phyloP scores from a whole-genome alignment of 148 eudicot species.

The Pouteria glomerata region DNA sequence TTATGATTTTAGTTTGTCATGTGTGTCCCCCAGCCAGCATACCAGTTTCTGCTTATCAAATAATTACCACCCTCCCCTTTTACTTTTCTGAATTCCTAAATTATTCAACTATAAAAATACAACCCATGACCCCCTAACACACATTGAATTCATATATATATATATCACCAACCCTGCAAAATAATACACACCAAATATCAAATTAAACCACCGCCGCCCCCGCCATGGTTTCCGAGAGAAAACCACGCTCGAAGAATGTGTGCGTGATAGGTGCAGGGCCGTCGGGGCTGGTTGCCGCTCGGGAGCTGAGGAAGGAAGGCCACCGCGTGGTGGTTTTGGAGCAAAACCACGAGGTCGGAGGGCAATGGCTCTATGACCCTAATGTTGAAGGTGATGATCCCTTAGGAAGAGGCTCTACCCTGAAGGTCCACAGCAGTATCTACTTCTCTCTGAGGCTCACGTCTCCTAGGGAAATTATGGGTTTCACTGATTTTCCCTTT shows the following conservation, averaged over 20 bases:
- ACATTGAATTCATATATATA: background rate
- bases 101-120: constrained; percentile 9
- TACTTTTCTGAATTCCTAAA: background rate
- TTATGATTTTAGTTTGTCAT: constrained; percentile 8
- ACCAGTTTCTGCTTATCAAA: background rate
- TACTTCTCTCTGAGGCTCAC: constrained; percentile 59
- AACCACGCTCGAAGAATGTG: constrained; percentile 29
- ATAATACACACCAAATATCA: background rate
- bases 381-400: constrained; percentile 55
- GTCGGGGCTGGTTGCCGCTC: constrained; percentile 63
- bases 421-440: constrained; percentile 64
- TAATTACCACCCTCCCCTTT: background rate
- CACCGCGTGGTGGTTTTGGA: constrained; percentile 68
- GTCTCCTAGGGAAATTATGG: constrained; percentile 79
- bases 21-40: constrained; percentile 11
- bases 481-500: constrained; percentile 72
- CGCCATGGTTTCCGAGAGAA: constrained; percentile 39
- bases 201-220: background rate
- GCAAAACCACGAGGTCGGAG: constrained; percentile 79
- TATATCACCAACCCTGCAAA: no score
- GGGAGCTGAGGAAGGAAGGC: constrained; percentile 76
- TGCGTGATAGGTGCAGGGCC: constrained; percentile 84
- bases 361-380: constrained; percentile 81
- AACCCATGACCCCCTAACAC: background rate
- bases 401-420: constrained; percentile 35